phyloP scores from a whole-genome alignment of 106 monocot species.

The Acorus gramineus region DNA sequence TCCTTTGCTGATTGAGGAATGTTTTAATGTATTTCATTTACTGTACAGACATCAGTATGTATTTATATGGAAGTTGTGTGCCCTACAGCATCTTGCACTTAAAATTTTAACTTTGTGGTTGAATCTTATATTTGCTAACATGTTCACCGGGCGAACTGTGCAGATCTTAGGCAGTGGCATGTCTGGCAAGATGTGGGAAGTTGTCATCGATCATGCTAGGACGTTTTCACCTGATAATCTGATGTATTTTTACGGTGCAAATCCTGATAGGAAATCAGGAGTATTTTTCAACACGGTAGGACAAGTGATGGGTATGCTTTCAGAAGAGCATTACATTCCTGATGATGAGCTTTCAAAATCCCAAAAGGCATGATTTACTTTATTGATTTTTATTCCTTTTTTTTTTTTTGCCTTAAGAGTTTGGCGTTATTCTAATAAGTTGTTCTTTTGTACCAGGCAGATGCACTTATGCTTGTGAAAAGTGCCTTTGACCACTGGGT shows the following conservation, averaged over 20 bases:
- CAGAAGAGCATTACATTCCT: constrained; percentile 32
- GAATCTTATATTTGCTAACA: no score
- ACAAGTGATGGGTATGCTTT: constrained; percentile 46
- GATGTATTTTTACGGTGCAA: constrained; percentile 31
- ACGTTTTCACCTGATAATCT: constrained; percentile 44
- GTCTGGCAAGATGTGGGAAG: constrained; percentile 96
- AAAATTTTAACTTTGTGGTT: no score
- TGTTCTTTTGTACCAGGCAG: constrained; percentile 24
- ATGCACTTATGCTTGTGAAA: constrained; percentile 40
- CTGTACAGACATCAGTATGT: no score
- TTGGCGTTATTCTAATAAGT: neutral
- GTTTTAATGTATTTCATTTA: no score
- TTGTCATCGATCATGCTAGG: constrained; percentile 72
- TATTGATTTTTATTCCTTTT: neutral
- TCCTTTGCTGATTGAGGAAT: no score
- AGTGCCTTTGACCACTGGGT: constrained; percentile 39
- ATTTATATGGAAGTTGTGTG: no score
- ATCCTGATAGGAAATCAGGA: constrained; percentile 24
- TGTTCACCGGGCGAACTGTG: constrained; percentile 2
- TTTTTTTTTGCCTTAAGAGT: neutral
- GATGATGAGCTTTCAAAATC: constrained; percentile 40
- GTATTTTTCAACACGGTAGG: constrained; percentile 70
- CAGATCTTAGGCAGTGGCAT: constrained; percentile 91
- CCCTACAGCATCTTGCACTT: no score
- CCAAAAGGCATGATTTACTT: constrained; percentile 34